These are phyloP conservation scores for Pseudocercospora ulei DNA, from an alignment of 2,329 filamentous ascomycete genomes.

Conservation along the genomic window DNA sequence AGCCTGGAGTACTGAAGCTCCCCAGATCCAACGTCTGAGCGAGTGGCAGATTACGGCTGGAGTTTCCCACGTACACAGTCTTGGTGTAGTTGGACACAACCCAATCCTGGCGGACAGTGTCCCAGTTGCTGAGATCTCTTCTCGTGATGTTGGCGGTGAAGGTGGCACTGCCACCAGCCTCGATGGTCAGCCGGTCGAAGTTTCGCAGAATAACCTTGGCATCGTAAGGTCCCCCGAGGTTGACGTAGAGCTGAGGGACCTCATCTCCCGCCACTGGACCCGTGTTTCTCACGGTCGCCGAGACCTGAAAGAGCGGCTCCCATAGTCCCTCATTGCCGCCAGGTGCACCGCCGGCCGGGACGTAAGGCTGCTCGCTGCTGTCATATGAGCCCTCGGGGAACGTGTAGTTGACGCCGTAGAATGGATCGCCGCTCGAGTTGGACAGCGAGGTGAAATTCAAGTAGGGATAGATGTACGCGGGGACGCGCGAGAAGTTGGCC, in stretches of 20 bases:
- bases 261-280: slow-evolving; percentile 57
- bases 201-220: slow-evolving; percentile 58
- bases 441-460: slow-evolving; percentile 54
- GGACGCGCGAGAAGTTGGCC: slow-evolving; percentile 44
- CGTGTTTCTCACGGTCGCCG: slow-evolving; percentile 61
- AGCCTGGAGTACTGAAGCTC: slow-evolving; percentile 3
- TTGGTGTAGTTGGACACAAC: slow-evolving; percentile 51
- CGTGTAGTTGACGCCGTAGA: slow-evolving; percentile 56
- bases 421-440: slow-evolving; percentile 49
- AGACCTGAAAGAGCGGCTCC: slow-evolving; percentile 59
- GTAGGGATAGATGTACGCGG: slow-evolving; percentile 60
- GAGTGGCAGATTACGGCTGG: slow-evolving; percentile 49
- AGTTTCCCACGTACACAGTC: slow-evolving; percentile 52
- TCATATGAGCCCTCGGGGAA: slow-evolving; percentile 50
- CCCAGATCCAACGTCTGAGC: slow-evolving; percentile 22
- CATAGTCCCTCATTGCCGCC: slow-evolving; percentile 56
- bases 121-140: slow-evolving; percentile 82
- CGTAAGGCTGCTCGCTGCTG: slow-evolving; percentile 48
- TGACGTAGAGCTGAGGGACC: slow-evolving; percentile 65
- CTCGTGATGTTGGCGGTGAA: slow-evolving; percentile 64
- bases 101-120: slow-evolving; percentile 68
- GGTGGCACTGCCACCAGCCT: slow-evolving; percentile 55
- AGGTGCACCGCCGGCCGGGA: slow-evolving; percentile 50
- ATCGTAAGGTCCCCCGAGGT: slow-evolving; percentile 68
- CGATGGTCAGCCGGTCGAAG: slow-evolving; percentile 68